Evolutionary conservation across 805 yeast species (phyloP), one percentile per base, ranked within the genome.

Genomic region (Kodamaea neixiangensis): DNA sequence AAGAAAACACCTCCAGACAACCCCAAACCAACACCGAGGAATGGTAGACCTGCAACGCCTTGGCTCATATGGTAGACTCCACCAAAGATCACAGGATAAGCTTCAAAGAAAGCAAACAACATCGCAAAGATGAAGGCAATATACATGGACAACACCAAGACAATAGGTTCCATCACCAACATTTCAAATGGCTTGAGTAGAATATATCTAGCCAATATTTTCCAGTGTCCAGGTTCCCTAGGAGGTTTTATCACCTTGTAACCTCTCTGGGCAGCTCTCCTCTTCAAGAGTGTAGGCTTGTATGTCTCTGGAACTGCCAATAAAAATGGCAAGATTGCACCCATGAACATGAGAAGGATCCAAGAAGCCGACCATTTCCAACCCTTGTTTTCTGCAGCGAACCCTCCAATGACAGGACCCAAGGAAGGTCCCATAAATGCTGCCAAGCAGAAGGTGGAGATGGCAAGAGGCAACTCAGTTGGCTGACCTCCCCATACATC

Each of bases 361-460:
- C 89, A 86, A 73, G 80, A 72, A 3, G 75, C 63, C 11, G 84
- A 69, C 87, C 91, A 85, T 66, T 81, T 78, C 85, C 91, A 77
- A 39, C 85, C 86, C 59, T 83, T 79, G 49, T 63, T 70, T 33
- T 83, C 83, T 11, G 83, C 85, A 21, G 86, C 86, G 63, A 83
- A 86, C 0, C 88, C 86, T 47, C 90, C 90, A 66, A 86, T 79
- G 47, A 86, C 77, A 5, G 92, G 92, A 46, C 91, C 89, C 40
- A 85, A 65, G 35, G 85, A 86, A 1, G 96, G 96, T 47, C 96
- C 96, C 63, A 85, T 75, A 57, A 89, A 85, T 17, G 94, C 91
- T 9, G 91, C 87, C 49, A 87, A 67, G 65, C 92, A 85, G 69
- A 86, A 88, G n/a, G 83, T 67, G 2, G 87, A 80, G 84, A 87